Percentiles rank a stretch among this genome's conserved stretches.
phyloP scores from a whole-genome alignment of 768 basidiomycete species.

The Guyanaporus albipodus region DNA sequence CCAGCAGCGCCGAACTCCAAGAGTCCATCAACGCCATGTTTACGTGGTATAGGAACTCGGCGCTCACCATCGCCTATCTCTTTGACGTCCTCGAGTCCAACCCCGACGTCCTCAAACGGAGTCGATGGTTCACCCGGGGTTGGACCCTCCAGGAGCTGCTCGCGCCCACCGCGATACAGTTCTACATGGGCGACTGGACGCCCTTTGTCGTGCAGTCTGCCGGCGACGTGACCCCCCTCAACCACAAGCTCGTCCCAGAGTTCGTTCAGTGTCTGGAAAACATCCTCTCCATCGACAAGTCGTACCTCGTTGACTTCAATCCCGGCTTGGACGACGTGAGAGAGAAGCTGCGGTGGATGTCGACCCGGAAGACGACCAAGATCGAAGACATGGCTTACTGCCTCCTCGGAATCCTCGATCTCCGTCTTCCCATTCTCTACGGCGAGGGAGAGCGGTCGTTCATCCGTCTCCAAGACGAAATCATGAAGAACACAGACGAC shows the following conservation, averaged over 20 bases:
- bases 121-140: constrained; percentile 25
- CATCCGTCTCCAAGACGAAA: constrained; percentile 26
- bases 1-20: constrained; percentile 27
- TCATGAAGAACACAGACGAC: constrained; percentile 27
- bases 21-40: constrained; percentile 34
- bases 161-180: constrained; percentile 21
- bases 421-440: constrained; percentile 28
- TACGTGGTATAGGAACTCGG: constrained; percentile 29
- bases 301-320: constrained; percentile 19
- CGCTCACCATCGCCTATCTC: constrained; percentile 30
- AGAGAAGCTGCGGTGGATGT: constrained; percentile 28
- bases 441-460: constrained; percentile 23
- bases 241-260: constrained; percentile 23
- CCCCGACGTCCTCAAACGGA: constrained; percentile 12
- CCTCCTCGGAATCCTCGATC: constrained; percentile 25
- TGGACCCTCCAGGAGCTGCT: constrained; percentile 31
- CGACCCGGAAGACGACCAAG: constrained; percentile 25
- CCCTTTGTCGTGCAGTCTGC: constrained; percentile 9
- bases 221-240: neutral
- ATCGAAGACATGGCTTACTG: constrained; percentile 30
- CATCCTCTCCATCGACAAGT: constrained; percentile 16
- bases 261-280: constrained; percentile 18
- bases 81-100: constrained; percentile 16
- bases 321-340: constrained; percentile 25
- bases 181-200: constrained; percentile 27